Evolutionary conservation across 2,329 filamentous ascomycete species (phyloP).

Genomic region (Cladobotryum protrusum): DNA sequence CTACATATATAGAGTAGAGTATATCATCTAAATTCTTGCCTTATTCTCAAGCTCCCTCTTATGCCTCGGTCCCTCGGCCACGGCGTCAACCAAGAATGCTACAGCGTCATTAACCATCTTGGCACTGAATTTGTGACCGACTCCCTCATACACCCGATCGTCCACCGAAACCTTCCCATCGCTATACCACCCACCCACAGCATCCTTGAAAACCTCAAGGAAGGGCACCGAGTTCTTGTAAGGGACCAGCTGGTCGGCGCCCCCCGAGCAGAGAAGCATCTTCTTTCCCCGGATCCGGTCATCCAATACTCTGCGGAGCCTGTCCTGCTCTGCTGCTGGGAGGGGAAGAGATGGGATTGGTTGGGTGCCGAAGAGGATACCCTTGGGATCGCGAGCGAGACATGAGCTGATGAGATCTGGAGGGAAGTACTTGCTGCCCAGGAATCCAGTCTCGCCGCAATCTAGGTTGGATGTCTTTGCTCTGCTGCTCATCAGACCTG

Average conservation of each 20-base stretch:
- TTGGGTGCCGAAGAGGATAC: slow-evolving; percentile 57
- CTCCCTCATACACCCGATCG: slow-evolving; percentile 61
- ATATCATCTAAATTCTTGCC: slow-evolving; percentile 17
- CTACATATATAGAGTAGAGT: neutral
- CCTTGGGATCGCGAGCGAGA: slow-evolving; percentile 65
- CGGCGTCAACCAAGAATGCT: slow-evolving; percentile 51
- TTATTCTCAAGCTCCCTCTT: slow-evolving; percentile 19
- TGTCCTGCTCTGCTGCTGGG: slow-evolving; percentile 34
- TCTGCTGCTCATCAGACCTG: slow-evolving; percentile 67
- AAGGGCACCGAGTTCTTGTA: slow-evolving; percentile 57
- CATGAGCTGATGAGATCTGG: slow-evolving; percentile 57
- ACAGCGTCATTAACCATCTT: slow-evolving; percentile 63
- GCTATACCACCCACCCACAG: slow-evolving; percentile 45
- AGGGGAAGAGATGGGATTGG: slow-evolving; percentile 27
- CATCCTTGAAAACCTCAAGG: slow-evolving; percentile 53
- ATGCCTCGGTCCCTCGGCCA: slow-evolving; percentile 27
- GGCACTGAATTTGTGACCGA: slow-evolving; percentile 62
- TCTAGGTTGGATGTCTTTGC: slow-evolving; percentile 58
- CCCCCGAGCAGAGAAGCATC: slow-evolving; percentile 59
- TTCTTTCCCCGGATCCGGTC: slow-evolving; percentile 53
- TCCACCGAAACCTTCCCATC: slow-evolving; percentile 53
- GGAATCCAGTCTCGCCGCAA: slow-evolving; percentile 55
- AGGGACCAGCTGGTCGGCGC: slow-evolving; percentile 65
- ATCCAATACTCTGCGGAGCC: slow-evolving; percentile 41
- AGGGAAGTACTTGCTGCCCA: slow-evolving; percentile 76